phyloP scores from a whole-genome alignment of 2,329 filamentous ascomycete species.

The Aspergillus brasiliensis region DNA sequence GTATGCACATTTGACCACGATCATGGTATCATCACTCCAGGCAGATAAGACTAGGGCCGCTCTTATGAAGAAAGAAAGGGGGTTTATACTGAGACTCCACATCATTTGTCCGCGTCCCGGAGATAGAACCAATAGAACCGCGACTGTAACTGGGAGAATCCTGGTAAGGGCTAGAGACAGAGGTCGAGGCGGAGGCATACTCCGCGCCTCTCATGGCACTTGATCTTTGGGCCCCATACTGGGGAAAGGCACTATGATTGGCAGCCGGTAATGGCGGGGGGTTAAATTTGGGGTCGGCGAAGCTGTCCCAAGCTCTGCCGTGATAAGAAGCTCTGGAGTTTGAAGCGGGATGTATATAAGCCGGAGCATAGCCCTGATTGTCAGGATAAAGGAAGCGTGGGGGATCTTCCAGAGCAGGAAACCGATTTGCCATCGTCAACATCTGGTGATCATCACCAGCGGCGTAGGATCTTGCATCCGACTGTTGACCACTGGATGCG shows the following conservation, averaged over 20 bases:
- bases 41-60: not conserved
- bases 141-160: constrained; percentile 27
- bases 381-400: constrained; percentile 25
- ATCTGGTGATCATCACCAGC: constrained; percentile 18
- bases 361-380: constrained; percentile 23
- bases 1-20: not conserved
- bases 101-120: constrained; percentile 29
- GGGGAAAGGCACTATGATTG: constrained; percentile 20
- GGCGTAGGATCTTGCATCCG: constrained; percentile 20
- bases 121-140: constrained; percentile 24
- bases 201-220: constrained; percentile 19
- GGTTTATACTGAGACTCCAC: constrained; percentile 36
- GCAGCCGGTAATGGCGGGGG: constrained; percentile 24
- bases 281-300: constrained; percentile 26
- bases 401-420: constrained; percentile 25
- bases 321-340: constrained; percentile 21
- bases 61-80: constrained; percentile 11
- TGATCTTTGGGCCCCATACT: constrained; percentile 22
- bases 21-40: not conserved
- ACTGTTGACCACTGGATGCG: constrained; percentile 24
- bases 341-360: constrained; percentile 13
- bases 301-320: constrained; percentile 19
- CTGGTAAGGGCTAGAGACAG: constrained; percentile 21
- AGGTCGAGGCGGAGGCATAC: constrained; percentile 13
- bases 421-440: constrained; percentile 20